Conservation (phyloP, 2,329 filamentous ascomycete species). For the Salinomyces thailandicus region DNA sequence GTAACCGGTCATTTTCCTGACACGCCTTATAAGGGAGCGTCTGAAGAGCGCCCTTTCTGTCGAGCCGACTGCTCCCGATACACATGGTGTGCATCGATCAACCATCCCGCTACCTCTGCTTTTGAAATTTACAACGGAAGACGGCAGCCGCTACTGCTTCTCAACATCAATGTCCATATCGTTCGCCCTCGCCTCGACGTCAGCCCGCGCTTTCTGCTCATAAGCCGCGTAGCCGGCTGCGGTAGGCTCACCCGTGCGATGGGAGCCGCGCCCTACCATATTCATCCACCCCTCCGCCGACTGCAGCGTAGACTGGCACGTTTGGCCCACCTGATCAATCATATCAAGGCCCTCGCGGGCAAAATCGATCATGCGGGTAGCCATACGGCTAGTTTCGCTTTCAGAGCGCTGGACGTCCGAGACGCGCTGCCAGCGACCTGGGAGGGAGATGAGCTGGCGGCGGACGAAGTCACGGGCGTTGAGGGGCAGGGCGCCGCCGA, state of each 20-base stretch:
- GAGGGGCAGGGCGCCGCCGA: constrained; percentile 80
- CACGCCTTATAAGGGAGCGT: too few relatives aligned
- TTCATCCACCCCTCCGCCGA: constrained; percentile 91
- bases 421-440: constrained; percentile 69
- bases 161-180: background rate
- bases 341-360: constrained; percentile 88
- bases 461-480: constrained; percentile 78
- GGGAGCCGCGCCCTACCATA: constrained; percentile 13
- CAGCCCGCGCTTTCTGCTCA: background rate
- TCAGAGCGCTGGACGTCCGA: constrained; percentile 30
- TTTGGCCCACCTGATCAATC: constrained; percentile 80
- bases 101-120: too few relatives aligned
- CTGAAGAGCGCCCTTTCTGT: too few relatives aligned
- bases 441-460: constrained; percentile 71
- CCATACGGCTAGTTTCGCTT: constrained; percentile 44
- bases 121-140: too few relatives aligned
- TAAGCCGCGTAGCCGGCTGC: background rate
- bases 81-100: too few relatives aligned
- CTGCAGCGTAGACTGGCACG: constrained; percentile 78
- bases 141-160: too few relatives aligned
- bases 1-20: too few relatives aligned
- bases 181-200: background rate
- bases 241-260: background rate
- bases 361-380: constrained; percentile 70
- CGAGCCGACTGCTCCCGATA: too few relatives aligned